phyloP scores from a whole-genome alignment of 2,329 filamentous ascomycete species.

The Phoma sp. region DNA sequence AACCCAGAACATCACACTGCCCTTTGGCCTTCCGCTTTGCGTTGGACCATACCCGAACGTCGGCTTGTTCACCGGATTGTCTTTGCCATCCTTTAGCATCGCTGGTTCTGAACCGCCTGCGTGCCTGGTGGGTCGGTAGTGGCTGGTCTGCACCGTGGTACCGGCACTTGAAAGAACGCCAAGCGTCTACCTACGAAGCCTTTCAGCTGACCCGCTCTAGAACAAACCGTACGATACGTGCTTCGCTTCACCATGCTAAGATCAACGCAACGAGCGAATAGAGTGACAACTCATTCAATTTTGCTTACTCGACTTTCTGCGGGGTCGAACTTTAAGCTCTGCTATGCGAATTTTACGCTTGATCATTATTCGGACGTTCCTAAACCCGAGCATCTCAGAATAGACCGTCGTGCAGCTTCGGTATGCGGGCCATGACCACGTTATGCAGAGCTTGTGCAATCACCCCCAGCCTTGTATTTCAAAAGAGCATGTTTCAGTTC shows the following conservation, averaged over 20 bases:
- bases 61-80: not conserved
- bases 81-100: not conserved
- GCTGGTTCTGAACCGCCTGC: not conserved
- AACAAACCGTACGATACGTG: slow-evolving; percentile 19
- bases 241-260: slow-evolving; percentile 16
- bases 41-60: not conserved
- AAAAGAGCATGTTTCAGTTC: not conserved
- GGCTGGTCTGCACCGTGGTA: not conserved
- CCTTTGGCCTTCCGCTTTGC: not conserved
- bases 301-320: slow-evolving; percentile 5
- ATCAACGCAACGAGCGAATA: slow-evolving; percentile 3
- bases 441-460: not conserved
- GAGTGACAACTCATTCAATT: not conserved
- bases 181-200: slow-evolving; percentile 6
- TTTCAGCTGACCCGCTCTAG: slow-evolving; percentile 29
- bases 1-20: slow-evolving; percentile 1
- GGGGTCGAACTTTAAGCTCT: not conserved
- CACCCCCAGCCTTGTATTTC: too few relatives aligned
- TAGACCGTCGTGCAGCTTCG: slow-evolving; percentile 5
- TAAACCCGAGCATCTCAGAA: slow-evolving; percentile 12
- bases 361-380: not conserved
- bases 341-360: slow-evolving; percentile 2
- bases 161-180: not conserved
- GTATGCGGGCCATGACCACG: slow-evolving; percentile 3
- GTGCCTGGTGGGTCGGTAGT: not conserved